phyloP scores from a whole-genome alignment of 2,329 filamentous ascomycete genomes.

The Biscogniauxia sp. region DNA sequence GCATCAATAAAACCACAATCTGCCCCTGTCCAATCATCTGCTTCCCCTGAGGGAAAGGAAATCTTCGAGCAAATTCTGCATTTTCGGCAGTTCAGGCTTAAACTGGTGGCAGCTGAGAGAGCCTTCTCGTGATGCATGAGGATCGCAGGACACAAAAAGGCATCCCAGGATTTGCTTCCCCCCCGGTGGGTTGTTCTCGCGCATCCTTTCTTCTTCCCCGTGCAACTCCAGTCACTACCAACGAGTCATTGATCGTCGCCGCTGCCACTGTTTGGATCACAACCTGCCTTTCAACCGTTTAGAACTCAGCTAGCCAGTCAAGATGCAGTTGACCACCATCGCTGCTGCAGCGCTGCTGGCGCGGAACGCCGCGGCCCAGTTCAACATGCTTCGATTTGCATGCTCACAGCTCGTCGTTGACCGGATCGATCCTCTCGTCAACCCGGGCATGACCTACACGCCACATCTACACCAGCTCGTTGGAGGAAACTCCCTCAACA shows the following conservation, averaged over 20 bases:
- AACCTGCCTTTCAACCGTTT: background rate
- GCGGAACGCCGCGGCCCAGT: conserved; percentile 32
- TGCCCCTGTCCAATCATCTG: conserved; percentile 22
- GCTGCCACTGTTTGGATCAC: background rate
- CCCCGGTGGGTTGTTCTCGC: conserved; percentile 16
- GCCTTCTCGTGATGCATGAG: conserved; percentile 21
- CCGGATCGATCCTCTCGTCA: conserved; percentile 45
- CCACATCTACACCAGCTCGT: conserved; percentile 48
- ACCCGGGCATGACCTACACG: conserved; percentile 43
- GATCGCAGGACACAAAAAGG: conserved; percentile 20
- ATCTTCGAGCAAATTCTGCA: conserved; percentile 20
- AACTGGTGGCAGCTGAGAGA: conserved; percentile 12
- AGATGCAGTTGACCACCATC: conserved; percentile 35
- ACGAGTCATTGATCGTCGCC: background rate
- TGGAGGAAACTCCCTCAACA: conserved; percentile 45
- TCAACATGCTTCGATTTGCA: conserved; percentile 45
- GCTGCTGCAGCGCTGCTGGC: conserved; percentile 32
- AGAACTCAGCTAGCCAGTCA: conserved; percentile 10
- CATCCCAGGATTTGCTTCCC: conserved; percentile 21
- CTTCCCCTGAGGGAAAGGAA: conserved; percentile 14
- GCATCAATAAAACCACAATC: conserved; percentile 25
- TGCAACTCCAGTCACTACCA: conserved; percentile 1
- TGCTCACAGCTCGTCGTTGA: conserved; percentile 48
- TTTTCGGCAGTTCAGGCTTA: conserved; percentile 27
- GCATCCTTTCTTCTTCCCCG: conserved; percentile 13